phyloP scores from a whole-genome alignment of 2,329 filamentous ascomycete species.

The Diaporthe sp. region DNA sequence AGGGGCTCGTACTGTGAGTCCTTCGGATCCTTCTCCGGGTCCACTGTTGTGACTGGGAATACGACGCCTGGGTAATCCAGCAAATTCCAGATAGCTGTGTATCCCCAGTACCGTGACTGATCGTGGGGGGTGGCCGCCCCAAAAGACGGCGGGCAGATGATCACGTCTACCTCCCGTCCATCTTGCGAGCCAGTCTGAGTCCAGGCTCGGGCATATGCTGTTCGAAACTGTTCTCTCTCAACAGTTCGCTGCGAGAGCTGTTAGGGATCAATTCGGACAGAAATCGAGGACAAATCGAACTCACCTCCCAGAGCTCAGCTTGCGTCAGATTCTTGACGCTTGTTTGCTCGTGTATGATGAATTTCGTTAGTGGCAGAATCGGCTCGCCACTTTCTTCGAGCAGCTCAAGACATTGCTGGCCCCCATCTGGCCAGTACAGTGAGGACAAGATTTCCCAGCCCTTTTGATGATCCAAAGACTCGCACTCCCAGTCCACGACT shows the following conservation, averaged over 20 bases:
- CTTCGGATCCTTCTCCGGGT: constrained; percentile 14
- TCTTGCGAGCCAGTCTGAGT: constrained; percentile 39
- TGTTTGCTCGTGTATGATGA: constrained; percentile 42
- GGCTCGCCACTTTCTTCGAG: constrained; percentile 48
- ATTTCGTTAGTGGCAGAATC: constrained; percentile 47
- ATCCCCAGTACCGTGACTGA: constrained; percentile 46
- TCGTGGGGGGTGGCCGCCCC: constrained; percentile 45
- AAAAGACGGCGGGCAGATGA: constrained; percentile 48
- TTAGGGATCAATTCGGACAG: background rate
- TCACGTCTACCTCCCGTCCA: constrained; percentile 46
- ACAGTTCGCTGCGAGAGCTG: constrained; percentile 44
- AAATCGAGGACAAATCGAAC: background rate
- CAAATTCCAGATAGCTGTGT: constrained; percentile 52
- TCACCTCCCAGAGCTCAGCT: background rate
- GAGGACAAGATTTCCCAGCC: constrained; percentile 43
- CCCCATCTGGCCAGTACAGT: constrained; percentile 48
- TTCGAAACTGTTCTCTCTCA: constrained; percentile 39
- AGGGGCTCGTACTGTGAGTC: constrained; percentile 23
- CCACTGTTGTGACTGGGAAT: constrained; percentile 45
- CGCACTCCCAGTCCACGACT: constrained; percentile 45
- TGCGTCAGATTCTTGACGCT: background rate
- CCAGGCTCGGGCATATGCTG: constrained; percentile 39
- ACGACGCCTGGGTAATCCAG: constrained; percentile 49
- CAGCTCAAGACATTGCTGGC: constrained; percentile 39
- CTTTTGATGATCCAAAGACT: constrained; percentile 43